phyloP scores from a whole-genome alignment of 75 land plant species.

The Selaginella tamariscina region DNA sequence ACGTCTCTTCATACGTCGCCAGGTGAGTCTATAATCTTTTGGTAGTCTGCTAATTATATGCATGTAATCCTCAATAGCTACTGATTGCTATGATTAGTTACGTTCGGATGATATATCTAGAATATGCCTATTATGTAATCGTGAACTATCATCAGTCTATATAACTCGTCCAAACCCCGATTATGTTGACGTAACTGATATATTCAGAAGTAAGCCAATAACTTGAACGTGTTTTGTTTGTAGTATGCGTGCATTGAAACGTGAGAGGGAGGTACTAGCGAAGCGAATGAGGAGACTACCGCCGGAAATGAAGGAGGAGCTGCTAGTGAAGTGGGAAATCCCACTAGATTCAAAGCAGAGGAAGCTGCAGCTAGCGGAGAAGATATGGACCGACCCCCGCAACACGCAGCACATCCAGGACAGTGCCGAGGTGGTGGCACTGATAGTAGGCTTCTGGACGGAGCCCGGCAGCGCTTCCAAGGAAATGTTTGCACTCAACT shows the following conservation, averaged over 20 bases:
- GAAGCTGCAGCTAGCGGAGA: conserved; percentile 62
- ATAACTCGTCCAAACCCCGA: too few species aligned
- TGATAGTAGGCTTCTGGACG: conserved; percentile 76
- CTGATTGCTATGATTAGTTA: too few species aligned
- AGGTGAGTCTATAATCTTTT: conserved; percentile 23
- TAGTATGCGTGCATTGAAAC: conserved; percentile 36
- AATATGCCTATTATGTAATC: too few species aligned
- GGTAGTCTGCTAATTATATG: too few species aligned
- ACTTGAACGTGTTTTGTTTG: neutral
- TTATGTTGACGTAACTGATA: too few species aligned
- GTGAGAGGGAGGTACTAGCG: conserved; percentile 81
- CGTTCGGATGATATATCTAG: too few species aligned
- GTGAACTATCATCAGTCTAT: too few species aligned
- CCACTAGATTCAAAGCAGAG: conserved; percentile 83
- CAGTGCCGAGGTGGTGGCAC: conserved; percentile 88
- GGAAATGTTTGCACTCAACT: conserved; percentile 84
- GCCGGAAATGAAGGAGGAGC: conserved; percentile 55
- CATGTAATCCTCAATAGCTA: too few species aligned
- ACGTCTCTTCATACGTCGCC: conserved; percentile 20
- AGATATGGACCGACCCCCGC: conserved; percentile 82
- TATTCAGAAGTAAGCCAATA: too few species aligned
- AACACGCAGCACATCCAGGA: conserved; percentile 55
- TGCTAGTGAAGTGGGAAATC: conserved; percentile 64
- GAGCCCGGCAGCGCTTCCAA: conserved; percentile 36
- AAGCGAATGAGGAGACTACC: conserved; percentile 59